phyloP scores from a whole-genome alignment of 805 yeast genomes.

The Hanseniaspora nectarophila region DNA sequence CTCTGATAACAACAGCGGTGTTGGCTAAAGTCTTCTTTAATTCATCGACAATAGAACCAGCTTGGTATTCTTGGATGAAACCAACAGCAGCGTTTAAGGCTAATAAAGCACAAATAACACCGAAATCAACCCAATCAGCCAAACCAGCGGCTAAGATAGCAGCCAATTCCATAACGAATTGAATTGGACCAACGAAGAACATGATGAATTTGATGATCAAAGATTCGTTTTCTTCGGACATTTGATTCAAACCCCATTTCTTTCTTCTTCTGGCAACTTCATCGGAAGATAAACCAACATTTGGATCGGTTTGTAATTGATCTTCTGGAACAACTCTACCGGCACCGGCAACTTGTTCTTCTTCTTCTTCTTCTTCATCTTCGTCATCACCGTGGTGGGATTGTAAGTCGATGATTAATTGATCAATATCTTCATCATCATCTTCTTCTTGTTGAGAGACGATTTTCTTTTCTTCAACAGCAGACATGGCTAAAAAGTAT shows the following conservation, averaged over 20 bases:
- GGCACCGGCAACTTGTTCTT: conserved; percentile 39
- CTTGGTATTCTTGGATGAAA: conserved; percentile 94
- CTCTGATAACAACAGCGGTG: conserved; percentile 74
- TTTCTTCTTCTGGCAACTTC: conserved; percentile 76
- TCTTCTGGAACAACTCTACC: conserved; percentile 79
- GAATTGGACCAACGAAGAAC: conserved; percentile 92
- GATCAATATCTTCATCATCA: conserved; percentile 59
- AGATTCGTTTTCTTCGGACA: conserved; percentile 82
- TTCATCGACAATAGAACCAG: conserved; percentile 95
- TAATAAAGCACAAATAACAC: conserved; percentile 85
- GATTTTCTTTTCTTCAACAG: conserved; percentile 14
- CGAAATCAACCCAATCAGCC: conserved; percentile 97
- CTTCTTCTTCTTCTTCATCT: conserved; percentile 38
- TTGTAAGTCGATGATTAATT: conserved; percentile 67
- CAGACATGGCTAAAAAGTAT: conserved; percentile 6
- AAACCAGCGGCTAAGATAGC: conserved; percentile 91
- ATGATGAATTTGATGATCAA: conserved; percentile 62
- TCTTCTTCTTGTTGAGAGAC: conserved; percentile 32
- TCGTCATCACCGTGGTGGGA: conserved; percentile 45
- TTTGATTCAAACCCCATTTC: conserved; percentile 81
- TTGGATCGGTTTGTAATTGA: conserved; percentile 68
- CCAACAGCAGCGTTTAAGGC: conserved; percentile 85
- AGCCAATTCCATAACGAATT: conserved; percentile 95
- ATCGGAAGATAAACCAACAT: conserved; percentile 61
- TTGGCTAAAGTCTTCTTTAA: conserved; percentile 90